Evolutionary conservation across 306 rosid genomes (phyloP).

Genomic region (Castanospermum australe): DNA sequence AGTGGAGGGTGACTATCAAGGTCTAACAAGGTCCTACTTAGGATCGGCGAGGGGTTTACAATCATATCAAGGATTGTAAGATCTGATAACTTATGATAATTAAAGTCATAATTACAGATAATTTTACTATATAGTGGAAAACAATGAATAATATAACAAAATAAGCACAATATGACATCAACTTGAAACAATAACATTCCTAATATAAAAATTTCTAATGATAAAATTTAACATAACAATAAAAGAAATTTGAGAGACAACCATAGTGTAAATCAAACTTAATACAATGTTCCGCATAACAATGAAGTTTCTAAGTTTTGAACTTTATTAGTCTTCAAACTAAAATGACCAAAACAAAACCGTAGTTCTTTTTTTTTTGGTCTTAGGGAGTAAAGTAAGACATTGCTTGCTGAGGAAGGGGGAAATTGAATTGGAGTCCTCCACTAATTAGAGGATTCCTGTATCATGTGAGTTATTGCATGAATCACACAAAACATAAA

Average conservation of each 20-base stretch:
- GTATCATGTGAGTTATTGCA: background rate
- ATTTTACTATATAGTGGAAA: background rate
- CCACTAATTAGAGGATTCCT: background rate
- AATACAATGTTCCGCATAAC: background rate
- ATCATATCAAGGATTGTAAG: background rate
- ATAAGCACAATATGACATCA: background rate
- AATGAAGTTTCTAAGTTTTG: background rate
- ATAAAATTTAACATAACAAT: background rate
- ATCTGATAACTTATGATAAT: background rate
- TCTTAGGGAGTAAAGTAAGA: background rate
- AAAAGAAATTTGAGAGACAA: background rate
- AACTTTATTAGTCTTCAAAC: background rate
- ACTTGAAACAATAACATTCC: background rate
- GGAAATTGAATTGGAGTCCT: background rate
- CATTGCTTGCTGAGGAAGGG: background rate
- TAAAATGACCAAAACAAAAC: no score
- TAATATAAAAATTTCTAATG: background rate
- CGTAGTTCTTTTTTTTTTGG: no score
- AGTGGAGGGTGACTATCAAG: no score
- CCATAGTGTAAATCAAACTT: background rate
- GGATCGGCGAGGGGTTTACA: background rate
- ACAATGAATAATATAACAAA: background rate
- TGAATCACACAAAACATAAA: background rate
- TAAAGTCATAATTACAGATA: background rate
- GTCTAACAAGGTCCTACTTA: background rate